Evolutionary conservation across 345 rosid genomes (phyloP).

Genomic region (Noccaea bulbosa): DNA sequence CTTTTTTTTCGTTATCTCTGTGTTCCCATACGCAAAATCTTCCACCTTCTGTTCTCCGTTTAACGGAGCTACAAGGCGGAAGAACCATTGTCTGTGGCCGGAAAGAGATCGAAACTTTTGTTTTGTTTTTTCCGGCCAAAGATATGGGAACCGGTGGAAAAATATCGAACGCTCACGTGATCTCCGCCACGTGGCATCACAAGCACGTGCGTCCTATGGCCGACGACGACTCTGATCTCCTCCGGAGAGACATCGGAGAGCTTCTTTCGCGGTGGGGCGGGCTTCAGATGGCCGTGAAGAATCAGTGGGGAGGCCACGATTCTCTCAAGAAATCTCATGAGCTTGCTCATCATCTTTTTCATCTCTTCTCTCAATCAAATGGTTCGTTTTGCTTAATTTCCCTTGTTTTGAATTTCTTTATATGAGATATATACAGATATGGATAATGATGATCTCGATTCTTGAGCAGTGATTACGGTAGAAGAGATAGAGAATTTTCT

Average conservation of each 20-base stretch:
- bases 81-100: conserved; percentile 22
- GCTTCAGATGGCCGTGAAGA: conserved; percentile 77
- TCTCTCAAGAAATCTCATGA: conserved; percentile 52
- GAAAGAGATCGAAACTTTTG: neutral
- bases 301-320: conserved; percentile 81
- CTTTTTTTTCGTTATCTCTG: conserved; percentile 11
- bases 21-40: conserved; percentile 39
- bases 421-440: neutral
- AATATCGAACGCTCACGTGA: conserved; percentile 11
- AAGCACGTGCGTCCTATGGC: conserved; percentile 17
- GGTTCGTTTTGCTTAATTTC: conserved; percentile 36
- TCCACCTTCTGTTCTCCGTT: conserved; percentile 37
- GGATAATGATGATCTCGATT: neutral
- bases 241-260: conserved; percentile 48
- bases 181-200: conserved; percentile 22
- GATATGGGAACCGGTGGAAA: conserved; percentile 37
- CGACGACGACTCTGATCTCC: conserved; percentile 31
- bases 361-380: conserved; percentile 56
- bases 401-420: neutral
- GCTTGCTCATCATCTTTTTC: conserved; percentile 51
- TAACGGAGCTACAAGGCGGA: conserved; percentile 38
- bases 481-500: conserved; percentile 79
- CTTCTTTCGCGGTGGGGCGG: conserved; percentile 73
- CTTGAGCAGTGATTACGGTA: conserved; percentile 48
- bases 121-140: conserved; percentile 1